Conservation (phyloP, 2,329 filamentous ascomycete species). For the Aspergillus piperis region DNA sequence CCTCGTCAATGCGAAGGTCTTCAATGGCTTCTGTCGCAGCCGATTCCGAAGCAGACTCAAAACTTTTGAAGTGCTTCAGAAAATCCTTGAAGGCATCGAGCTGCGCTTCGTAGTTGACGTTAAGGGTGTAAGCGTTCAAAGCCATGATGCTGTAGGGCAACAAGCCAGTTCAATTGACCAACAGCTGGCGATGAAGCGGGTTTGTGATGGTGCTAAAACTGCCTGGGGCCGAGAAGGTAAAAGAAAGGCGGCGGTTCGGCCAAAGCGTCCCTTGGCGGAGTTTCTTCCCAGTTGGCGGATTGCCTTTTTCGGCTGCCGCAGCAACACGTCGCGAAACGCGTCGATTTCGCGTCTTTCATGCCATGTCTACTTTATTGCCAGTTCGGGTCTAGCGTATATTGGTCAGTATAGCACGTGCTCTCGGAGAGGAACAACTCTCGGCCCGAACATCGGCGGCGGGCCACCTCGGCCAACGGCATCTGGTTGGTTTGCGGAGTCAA, state of each 20-base stretch:
- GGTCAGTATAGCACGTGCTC: constrained; percentile 18
- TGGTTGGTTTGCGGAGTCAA: constrained; percentile 28
- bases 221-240: constrained; percentile 13
- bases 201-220: constrained; percentile 14
- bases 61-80: constrained; percentile 79
- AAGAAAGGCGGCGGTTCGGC: constrained; percentile 11
- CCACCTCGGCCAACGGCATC: constrained; percentile 28
- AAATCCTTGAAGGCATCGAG: constrained; percentile 82
- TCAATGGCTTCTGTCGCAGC: constrained; percentile 79
- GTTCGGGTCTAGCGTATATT: constrained; percentile 12
- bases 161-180: constrained; percentile 23
- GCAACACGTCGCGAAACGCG: constrained; percentile 32
- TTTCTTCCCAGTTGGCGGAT: constrained; percentile 4
- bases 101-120: constrained; percentile 86
- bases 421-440: constrained; percentile 39
- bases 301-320: constrained; percentile 16
- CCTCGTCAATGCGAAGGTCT: constrained; percentile 81
- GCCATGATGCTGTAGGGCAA: constrained; percentile 63
- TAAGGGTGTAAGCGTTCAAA: constrained; percentile 74
- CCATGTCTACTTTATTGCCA: constrained; percentile 12
- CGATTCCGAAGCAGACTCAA: constrained; percentile 62
- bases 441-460: constrained; percentile 24
- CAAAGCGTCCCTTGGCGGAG: background rate
- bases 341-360: constrained; percentile 28
- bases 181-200: constrained; percentile 19